Percentiles rank a stretch among this genome's conserved stretches.
phyloP scores from a whole-genome alignment of 495 filamentous ascomycete genomes.

The Aspergillus bridgeri region DNA sequence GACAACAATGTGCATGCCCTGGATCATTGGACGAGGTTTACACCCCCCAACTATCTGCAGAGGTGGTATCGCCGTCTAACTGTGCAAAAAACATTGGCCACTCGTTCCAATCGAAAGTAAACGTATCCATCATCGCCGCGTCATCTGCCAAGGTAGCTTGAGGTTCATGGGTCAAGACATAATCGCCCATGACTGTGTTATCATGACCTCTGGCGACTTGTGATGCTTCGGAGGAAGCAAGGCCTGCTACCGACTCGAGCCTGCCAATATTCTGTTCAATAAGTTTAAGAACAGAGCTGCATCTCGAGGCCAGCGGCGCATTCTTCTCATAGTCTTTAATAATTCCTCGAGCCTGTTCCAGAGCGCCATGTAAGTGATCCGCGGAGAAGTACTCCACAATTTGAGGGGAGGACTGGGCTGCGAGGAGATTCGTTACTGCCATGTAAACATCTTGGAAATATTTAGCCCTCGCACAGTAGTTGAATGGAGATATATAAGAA shows the following conservation, averaged over 20 bases:
- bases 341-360: background rate
- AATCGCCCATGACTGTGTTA: background rate
- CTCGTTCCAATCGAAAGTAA: background rate
- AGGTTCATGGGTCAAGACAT: background rate
- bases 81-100: background rate
- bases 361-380: background rate
- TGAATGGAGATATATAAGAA: background rate
- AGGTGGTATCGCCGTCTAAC: background rate
- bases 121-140: background rate
- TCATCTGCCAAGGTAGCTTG: background rate
- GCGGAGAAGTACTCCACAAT: constrained; percentile 14
- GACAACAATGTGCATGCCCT: too few relatives aligned
- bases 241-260: background rate
- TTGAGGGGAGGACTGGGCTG: constrained; percentile 10
- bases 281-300: background rate
- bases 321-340: background rate
- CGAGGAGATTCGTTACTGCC: constrained; percentile 16
- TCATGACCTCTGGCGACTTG: background rate
- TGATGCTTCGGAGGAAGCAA: background rate
- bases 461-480: background rate
- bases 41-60: too few relatives aligned
- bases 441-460: constrained; percentile 14
- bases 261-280: background rate
- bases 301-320: background rate
- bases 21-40: too few relatives aligned